phyloP scores from a whole-genome alignment of 371 early-diverging fungal genomes.

The Rhizopus stolonifer region DNA sequence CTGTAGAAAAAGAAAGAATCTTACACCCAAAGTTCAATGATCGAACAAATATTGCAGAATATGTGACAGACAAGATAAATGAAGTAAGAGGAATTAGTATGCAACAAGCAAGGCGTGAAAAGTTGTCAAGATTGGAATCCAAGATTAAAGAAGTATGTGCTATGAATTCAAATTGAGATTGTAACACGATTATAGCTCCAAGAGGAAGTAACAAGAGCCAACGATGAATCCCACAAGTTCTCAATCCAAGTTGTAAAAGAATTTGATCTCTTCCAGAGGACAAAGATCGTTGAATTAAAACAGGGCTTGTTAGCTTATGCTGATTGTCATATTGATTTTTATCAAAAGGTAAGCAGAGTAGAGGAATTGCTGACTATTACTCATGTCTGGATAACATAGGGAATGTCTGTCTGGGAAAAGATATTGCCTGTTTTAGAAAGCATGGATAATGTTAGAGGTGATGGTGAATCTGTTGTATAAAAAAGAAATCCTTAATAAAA shows the following conservation, averaged over 20 bases:
- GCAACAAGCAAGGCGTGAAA: conserved; percentile 75
- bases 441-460: conserved; percentile 25
- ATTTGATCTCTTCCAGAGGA: conserved; percentile 73
- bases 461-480: conserved; percentile 7
- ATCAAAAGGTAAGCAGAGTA: conserved; percentile 34
- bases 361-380: too few relatives aligned
- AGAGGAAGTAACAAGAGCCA: conserved; percentile 71
- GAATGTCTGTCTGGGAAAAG: conserved; percentile 24
- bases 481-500: neutral
- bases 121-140: conserved; percentile 67
- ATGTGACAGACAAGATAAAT: conserved; percentile 84
- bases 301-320: conserved; percentile 72
- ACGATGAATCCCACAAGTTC: conserved; percentile 69
- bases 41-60: conserved; percentile 66
- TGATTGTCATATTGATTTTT: conserved; percentile 79
- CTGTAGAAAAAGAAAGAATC: conserved; percentile 61
- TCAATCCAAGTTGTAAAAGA: conserved; percentile 79
- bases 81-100: conserved; percentile 88
- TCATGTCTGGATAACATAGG: too few relatives aligned
- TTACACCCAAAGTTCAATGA: conserved; percentile 40
- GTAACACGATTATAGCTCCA: conserved; percentile 57
- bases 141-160: conserved; percentile 71
- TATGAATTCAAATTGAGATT: neutral
- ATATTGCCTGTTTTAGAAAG: conserved; percentile 24
- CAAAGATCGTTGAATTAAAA: conserved; percentile 79